Percentiles rank a stretch among this genome's conserved stretches.
Evolutionary conservation across 2,329 filamentous ascomycete genomes (phyloP).

Genomic region (Cytospora paraplurivora): DNA sequence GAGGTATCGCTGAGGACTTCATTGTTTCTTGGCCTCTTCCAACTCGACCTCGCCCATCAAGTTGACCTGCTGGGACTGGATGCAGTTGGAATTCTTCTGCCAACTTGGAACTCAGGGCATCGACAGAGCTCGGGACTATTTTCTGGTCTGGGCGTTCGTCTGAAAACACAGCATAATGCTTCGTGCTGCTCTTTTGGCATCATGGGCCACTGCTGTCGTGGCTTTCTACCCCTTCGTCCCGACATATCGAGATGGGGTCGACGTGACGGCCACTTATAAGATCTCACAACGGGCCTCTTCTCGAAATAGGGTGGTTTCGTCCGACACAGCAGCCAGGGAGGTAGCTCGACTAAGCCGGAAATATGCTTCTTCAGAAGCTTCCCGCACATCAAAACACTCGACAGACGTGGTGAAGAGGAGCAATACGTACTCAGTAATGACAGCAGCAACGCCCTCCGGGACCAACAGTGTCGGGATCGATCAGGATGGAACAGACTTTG

Average conservation of each 20-base stretch:
- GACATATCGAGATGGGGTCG: constrained; percentile 23
- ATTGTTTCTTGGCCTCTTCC: constrained; percentile 17
- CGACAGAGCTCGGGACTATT: background rate
- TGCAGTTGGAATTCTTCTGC: background rate
- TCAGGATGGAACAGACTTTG: constrained; percentile 67
- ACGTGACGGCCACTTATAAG: constrained; percentile 42
- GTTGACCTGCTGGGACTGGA: background rate
- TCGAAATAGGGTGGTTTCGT: constrained; percentile 39
- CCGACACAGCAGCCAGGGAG: constrained; percentile 43
- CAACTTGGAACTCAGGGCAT: background rate
- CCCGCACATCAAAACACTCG: constrained; percentile 28
- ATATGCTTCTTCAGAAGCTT: constrained; percentile 37
- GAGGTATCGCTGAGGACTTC: constrained; percentile 18
- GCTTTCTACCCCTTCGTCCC: constrained; percentile 54
- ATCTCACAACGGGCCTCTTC: constrained; percentile 43
- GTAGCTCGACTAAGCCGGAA: constrained; percentile 45
- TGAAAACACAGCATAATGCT: constrained; percentile 42
- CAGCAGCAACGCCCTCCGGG: constrained; percentile 48
- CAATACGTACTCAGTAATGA: constrained; percentile 51
- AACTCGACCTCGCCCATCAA: constrained; percentile 22
- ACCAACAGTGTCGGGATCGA: constrained; percentile 57
- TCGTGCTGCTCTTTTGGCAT: constrained; percentile 45
- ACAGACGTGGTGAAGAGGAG: constrained; percentile 41
- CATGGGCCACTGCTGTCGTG: constrained; percentile 48
- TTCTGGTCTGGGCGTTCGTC: no score